Percentiles rank a stretch among this genome's conserved stretches.
phyloP scores from a whole-genome alignment of 1,284 basidiomycete species.

The Leucoagaricus sp. region DNA sequence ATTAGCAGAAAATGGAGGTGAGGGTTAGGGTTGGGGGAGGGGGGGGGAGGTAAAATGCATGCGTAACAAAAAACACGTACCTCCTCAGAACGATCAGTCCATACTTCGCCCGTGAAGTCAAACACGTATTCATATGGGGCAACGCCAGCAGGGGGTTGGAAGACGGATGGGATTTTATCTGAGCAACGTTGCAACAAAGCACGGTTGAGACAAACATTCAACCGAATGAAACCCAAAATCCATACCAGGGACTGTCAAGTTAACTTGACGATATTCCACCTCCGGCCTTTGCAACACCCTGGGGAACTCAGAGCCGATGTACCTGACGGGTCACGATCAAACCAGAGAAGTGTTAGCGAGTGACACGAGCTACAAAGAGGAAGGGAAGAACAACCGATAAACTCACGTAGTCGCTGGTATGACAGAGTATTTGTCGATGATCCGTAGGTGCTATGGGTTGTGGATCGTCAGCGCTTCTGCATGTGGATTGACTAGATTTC shows the following conservation, averaged over 20 bases:
- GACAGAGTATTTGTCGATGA: constrained; percentile 88
- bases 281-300: constrained; percentile 63
- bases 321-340: constrained; percentile 44
- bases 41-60: constrained; percentile 10
- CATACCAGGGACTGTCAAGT: constrained; percentile 73
- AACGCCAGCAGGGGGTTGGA: constrained; percentile 69
- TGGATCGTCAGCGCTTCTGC: constrained; percentile 3
- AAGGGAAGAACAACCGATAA: constrained; percentile 7
- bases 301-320: constrained; percentile 78
- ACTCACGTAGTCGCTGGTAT: constrained; percentile 83
- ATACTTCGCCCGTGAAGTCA: constrained; percentile 81
- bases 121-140: constrained; percentile 74
- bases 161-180: constrained; percentile 68
- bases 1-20: not conserved
- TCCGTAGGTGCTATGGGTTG: constrained; percentile 59
- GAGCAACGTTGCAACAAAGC: constrained; percentile 12
- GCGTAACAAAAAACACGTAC: constrained; percentile 39
- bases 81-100: constrained; percentile 77
- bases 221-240: constrained; percentile 16
- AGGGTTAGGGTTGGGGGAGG: not conserved
- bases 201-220: not conserved
- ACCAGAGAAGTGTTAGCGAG: not conserved
- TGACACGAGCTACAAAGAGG: constrained; percentile 11
- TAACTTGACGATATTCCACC: constrained; percentile 84
- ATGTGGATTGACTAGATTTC: not conserved